phyloP scores from a whole-genome alignment of 2,329 filamentous ascomycete genomes.

The Diaporthe capsici region DNA sequence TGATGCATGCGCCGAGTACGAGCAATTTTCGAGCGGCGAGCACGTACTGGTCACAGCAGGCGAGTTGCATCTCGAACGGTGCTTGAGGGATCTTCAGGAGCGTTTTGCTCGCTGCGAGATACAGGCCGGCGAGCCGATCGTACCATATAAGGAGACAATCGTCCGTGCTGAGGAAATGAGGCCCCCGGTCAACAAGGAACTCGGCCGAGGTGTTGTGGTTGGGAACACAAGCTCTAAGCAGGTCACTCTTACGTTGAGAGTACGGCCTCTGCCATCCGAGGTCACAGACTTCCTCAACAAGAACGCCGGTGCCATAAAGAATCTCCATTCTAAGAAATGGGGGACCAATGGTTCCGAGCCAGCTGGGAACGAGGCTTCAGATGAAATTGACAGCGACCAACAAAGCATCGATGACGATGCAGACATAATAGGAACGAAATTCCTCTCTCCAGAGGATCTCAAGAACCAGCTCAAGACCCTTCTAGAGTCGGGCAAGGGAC shows the following conservation, averaged over 20 bases:
- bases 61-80: constrained; percentile 93
- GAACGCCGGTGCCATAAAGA: constrained; percentile 83
- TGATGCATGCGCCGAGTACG: constrained; percentile 96
- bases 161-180: constrained; percentile 93
- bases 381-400: constrained; percentile 53
- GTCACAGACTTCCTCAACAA: constrained; percentile 90
- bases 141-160: constrained; percentile 95
- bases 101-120: constrained; percentile 95
- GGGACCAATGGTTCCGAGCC: constrained; percentile 54
- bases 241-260: constrained; percentile 80
- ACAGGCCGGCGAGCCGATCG: constrained; percentile 92
- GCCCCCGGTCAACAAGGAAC: constrained; percentile 84
- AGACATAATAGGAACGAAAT: constrained; percentile 70
- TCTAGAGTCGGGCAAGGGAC: constrained; percentile 80
- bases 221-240: constrained; percentile 88
- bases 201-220: constrained; percentile 86
- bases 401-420: constrained; percentile 65
- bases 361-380: constrained; percentile 58
- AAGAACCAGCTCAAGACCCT: constrained; percentile 77
- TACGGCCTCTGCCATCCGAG: constrained; percentile 81
- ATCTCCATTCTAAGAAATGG: constrained; percentile 73
- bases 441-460: constrained; percentile 82
- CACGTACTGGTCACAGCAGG: constrained; percentile 96
- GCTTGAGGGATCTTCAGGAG: constrained; percentile 92
- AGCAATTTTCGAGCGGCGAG: constrained; percentile 92